A percentile compares a stretch with the other conserved stretches of the same genome.
These are phyloP conservation scores for Coelastrella sp. DNA, from an alignment of 139 green algal genomes.

Conservation along the genomic window DNA sequence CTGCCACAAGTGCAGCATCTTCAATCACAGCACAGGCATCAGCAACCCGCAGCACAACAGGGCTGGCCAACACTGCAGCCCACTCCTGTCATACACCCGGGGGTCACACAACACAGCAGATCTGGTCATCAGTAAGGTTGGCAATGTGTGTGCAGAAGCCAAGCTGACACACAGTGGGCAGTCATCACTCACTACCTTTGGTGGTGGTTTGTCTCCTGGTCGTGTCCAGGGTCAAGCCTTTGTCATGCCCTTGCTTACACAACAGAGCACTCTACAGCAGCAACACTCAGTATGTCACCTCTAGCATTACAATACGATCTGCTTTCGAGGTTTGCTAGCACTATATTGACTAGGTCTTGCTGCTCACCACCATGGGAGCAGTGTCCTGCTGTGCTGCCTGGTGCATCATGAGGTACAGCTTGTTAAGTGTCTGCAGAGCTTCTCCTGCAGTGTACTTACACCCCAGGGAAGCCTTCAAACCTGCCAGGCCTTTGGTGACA, in stretches of 20 bases:
- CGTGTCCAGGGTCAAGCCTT: too few species aligned
- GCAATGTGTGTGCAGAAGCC: too few species aligned
- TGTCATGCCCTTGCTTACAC: too few species aligned
- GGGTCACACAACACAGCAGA: too few species aligned
- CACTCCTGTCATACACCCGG: constrained; percentile 35
- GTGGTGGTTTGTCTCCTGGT: too few species aligned
- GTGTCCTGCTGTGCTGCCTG: constrained; percentile 21
- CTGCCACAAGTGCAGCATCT: constrained; percentile 52
- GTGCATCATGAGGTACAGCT: constrained; percentile 59
- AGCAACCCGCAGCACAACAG: constrained; percentile 43
- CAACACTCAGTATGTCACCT: too few species aligned
- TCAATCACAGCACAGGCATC: constrained; percentile 63
- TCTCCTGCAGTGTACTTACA: constrained; percentile 79
- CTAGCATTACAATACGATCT: too few species aligned
- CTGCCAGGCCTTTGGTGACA: constrained; percentile 46
- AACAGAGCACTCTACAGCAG: too few species aligned
- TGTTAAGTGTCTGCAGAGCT: constrained; percentile 64
- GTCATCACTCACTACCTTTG: too few species aligned
- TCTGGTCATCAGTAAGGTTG: too few species aligned
- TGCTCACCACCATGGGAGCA: constrained; percentile 37
- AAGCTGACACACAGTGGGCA: too few species aligned
- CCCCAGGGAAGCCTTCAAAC: constrained; percentile 67
- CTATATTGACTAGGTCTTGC: not conserved
- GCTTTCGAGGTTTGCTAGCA: too few species aligned
- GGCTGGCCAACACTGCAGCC: constrained; percentile 46